Evolutionary conservation across 257 asterid genomes (phyloP).

Genomic region (Solanum peruvianum): DNA sequence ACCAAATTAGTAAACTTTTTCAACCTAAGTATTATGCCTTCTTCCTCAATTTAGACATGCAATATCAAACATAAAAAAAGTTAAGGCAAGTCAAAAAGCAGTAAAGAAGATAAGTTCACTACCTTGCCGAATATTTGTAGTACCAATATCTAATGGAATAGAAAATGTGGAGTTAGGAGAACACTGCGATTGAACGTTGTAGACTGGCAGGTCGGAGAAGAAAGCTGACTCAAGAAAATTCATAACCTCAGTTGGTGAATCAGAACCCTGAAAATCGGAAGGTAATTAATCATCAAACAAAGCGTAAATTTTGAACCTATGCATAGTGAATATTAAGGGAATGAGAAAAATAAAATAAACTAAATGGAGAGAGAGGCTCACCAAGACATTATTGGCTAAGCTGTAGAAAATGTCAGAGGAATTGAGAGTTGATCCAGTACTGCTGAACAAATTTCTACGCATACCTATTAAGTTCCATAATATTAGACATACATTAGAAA

Average conservation of each 20-base stretch:
- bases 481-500: background rate
- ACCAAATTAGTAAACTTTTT: background rate
- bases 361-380: slow-evolving; percentile 25
- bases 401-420: slow-evolving; percentile 48
- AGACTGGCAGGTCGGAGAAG: slow-evolving; percentile 37
- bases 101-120: background rate
- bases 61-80: background rate
- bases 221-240: slow-evolving; percentile 74
- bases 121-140: slow-evolving; percentile 50
- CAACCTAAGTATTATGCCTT: background rate
- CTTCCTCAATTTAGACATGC: background rate
- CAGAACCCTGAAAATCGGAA: slow-evolving; percentile 64
- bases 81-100: background rate
- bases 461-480: slow-evolving; percentile 36
- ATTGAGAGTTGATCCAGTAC: slow-evolving; percentile 24
- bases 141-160: slow-evolving; percentile 39
- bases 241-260: slow-evolving; percentile 19
- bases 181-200: slow-evolving; percentile 58
- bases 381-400: slow-evolving; percentile 59
- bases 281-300: background rate
- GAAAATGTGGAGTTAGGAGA: slow-evolving; percentile 39
- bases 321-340: background rate
- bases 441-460: slow-evolving; percentile 47
- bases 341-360: background rate
- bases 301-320: background rate